Percentiles rank a stretch among this genome's conserved stretches.
phyloP scores from a whole-genome alignment of 768 basidiomycete genomes.

The Cubamyces sp. region DNA sequence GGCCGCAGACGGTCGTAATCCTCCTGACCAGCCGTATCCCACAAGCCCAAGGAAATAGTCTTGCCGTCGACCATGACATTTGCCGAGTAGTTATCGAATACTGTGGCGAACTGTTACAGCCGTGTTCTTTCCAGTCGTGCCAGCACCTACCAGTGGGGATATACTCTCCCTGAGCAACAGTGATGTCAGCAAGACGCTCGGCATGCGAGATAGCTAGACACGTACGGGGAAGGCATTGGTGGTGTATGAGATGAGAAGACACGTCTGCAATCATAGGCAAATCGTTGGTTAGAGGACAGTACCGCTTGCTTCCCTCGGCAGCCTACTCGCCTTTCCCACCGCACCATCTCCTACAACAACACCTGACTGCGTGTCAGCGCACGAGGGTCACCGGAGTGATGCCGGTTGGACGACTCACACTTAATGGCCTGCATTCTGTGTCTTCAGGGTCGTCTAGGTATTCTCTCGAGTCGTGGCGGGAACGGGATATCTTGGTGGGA shows the following conservation, averaged over 20 bases:
- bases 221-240: conserved; percentile 96
- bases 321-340: conserved; percentile 83
- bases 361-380: conserved; percentile 52
- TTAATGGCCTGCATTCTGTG: conserved; percentile 86
- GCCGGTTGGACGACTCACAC: conserved; percentile 54
- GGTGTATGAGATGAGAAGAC: conserved; percentile 98
- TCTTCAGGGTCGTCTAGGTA: conserved; percentile 32
- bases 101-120: conserved; percentile 43
- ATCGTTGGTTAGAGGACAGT: conserved; percentile 27
- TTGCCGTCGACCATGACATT: conserved; percentile 99
- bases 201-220: conserved; percentile 21
- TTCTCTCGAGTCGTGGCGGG: conserved; percentile 21
- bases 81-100: conserved; percentile 98
- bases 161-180: conserved; percentile 80
- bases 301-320: conserved; percentile 10
- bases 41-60: conserved; percentile 96
- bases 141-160: conserved; percentile 80
- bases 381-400: conserved; percentile 12
- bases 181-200: conserved; percentile 6
- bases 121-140: conserved; percentile 12
- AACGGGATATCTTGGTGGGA: conserved; percentile 18
- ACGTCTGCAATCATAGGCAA: conserved; percentile 64
- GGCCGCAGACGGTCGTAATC: conserved; percentile 98
- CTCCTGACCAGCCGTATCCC: conserved; percentile 99
- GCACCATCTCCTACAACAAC: conserved; percentile 99